These are phyloP conservation scores for Trametes maxima DNA, from an alignment of 768 basidiomycete species.

Conservation along the genomic window DNA sequence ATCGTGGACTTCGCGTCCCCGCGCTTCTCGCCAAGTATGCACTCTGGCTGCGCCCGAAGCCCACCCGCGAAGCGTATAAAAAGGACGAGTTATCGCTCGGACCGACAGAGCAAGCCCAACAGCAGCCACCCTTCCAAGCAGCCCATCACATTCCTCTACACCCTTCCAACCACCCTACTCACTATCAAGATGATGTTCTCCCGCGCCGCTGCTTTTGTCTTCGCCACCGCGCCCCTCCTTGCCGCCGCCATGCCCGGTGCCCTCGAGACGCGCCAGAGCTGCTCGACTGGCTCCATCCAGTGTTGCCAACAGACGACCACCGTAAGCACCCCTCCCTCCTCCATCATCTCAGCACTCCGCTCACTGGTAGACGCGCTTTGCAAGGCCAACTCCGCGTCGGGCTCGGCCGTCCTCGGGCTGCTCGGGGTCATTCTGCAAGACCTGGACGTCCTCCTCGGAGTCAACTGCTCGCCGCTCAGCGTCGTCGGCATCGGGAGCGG, in stretches of 20 bases:
- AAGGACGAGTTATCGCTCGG: neutral
- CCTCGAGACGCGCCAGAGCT: conserved; percentile 7
- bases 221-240: conserved; percentile 16
- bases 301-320: conserved; percentile 9
- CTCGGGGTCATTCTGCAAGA: conserved; percentile 27
- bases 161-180: neutral
- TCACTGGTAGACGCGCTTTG: neutral
- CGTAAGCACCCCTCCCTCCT: neutral
- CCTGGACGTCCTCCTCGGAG: conserved; percentile 24
- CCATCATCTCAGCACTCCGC: neutral
- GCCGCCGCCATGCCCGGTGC: conserved; percentile 12
- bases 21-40: too few relatives aligned
- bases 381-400: conserved; percentile 12
- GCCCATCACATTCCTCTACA: neutral
- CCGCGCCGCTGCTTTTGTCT: conserved; percentile 13
- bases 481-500: conserved; percentile 24
- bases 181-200: conserved; percentile 22
- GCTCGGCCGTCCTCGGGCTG: conserved; percentile 22
- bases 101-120: conserved; percentile 5
- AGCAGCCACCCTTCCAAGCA: neutral
- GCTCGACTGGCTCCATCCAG: conserved; percentile 11
- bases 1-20: too few relatives aligned
- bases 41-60: too few relatives aligned
- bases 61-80: conserved; percentile 1
- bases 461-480: conserved; percentile 29